These are phyloP conservation scores for Calonectria crousiana DNA, from an alignment of 2,329 filamentous ascomycete genomes.

Conservation along the genomic window DNA sequence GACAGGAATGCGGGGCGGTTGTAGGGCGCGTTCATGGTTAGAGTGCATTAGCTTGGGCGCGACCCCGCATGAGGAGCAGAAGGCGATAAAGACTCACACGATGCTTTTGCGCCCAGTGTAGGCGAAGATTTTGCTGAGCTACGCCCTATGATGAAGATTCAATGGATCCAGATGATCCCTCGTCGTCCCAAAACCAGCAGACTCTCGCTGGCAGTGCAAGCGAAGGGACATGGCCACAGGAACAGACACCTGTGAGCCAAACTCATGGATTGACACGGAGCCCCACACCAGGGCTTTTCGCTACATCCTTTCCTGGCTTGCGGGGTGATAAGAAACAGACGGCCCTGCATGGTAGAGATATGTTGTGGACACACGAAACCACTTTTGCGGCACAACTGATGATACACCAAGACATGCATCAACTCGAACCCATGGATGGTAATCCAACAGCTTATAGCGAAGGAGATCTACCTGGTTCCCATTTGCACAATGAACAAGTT, in stretches of 20 bases:
- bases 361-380: background rate
- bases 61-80: constrained; percentile 13
- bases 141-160: background rate
- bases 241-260: background rate
- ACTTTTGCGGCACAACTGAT: background rate
- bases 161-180: background rate
- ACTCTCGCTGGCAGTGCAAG: background rate
- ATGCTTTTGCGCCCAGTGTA: background rate
- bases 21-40: constrained; percentile 13
- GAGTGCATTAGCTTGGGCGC: constrained; percentile 19
- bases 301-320: background rate
- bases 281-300: background rate
- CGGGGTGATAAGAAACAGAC: background rate
- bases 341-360: background rate
- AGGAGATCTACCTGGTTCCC: background rate
- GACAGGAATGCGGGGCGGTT: background rate
- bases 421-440: background rate
- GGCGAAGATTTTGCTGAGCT: background rate
- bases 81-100: background rate
- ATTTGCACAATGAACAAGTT: background rate
- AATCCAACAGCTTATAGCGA: too few relatives aligned
- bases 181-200: background rate
- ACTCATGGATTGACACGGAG: background rate
- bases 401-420: background rate
- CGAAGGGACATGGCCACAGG: background rate